These are phyloP conservation scores for Nevesoporus exiguus DNA, from an alignment of 768 basidiomycete species.

Conservation along the genomic window DNA sequence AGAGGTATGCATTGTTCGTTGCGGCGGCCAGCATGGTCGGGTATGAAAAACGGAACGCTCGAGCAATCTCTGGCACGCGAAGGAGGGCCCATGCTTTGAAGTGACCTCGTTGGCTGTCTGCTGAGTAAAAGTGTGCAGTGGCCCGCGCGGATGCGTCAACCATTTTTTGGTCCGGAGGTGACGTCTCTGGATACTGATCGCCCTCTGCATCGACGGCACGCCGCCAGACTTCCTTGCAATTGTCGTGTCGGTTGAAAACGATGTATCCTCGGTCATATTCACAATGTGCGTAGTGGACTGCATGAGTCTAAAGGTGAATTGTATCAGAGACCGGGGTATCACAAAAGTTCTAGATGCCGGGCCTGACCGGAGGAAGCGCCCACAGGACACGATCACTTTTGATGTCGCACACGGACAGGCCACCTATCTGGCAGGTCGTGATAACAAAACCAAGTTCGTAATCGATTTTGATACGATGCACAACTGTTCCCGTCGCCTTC, in stretches of 20 bases:
- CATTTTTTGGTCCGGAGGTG: conserved; percentile 34
- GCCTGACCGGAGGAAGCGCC: conserved; percentile 53
- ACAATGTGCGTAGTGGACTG: conserved; percentile 51
- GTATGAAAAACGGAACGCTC: conserved; percentile 65
- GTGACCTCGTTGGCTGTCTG: conserved; percentile 38
- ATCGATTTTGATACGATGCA: conserved; percentile 79
- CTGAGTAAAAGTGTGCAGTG: conserved; percentile 10
- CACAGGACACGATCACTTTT: conserved; percentile 50
- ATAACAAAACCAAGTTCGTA: conserved; percentile 57
- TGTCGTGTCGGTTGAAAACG: conserved; percentile 59
- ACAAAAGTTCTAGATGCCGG: neutral
- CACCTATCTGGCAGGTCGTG: conserved; percentile 52
- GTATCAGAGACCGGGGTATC: neutral
- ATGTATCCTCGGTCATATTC: conserved; percentile 73
- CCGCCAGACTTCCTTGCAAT: conserved; percentile 71
- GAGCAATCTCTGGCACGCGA: conserved; percentile 38
- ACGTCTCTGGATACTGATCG: conserved; percentile 20
- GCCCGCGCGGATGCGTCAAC: conserved; percentile 21
- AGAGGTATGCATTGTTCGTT: conserved; percentile 47
- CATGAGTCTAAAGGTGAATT: conserved; percentile 8
- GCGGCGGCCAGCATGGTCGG: conserved; percentile 58
- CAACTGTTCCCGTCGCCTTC: conserved; percentile 32
- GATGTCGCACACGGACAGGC: conserved; percentile 57
- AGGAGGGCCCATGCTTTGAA: conserved; percentile 65
- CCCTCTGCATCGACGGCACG: conserved; percentile 34